These are phyloP conservation scores for Aspergillus sp. DNA, from an alignment of 2,329 filamentous ascomycete genomes.

Conservation along the genomic window DNA sequence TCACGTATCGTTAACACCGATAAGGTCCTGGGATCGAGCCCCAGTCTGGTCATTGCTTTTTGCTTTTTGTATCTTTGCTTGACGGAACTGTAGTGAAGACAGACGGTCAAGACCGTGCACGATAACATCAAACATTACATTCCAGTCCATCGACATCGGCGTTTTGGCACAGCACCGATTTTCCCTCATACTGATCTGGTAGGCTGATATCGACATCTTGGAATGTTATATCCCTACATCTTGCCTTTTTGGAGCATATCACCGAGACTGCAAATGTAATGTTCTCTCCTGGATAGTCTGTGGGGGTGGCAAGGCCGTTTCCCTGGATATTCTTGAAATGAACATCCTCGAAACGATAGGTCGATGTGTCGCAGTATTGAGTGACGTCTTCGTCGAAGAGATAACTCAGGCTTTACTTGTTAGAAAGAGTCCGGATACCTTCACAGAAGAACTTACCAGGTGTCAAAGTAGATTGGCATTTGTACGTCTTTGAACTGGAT, in stretches of 20 bases:
- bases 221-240: neutral
- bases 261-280: constrained; percentile 6
- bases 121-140: neutral
- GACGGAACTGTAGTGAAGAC: too few species aligned
- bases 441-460: neutral
- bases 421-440: neutral
- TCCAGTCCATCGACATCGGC: neutral
- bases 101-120: too few species aligned
- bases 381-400: neutral
- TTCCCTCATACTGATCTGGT: neutral
- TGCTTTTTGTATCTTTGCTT: neutral
- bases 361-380: neutral
- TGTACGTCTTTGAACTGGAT: too few species aligned
- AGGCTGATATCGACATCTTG: neutral
- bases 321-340: neutral
- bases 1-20: constrained; percentile 38
- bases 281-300: constrained; percentile 1
- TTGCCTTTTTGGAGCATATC: constrained; percentile 3
- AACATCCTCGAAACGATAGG: neutral
- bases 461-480: neutral
- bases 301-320: neutral
- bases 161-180: neutral
- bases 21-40: constrained; percentile 31
- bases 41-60: constrained; percentile 20
- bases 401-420: neutral